phyloP scores from a whole-genome alignment of 2,329 filamentous ascomycete genomes.

The Acrocalymma vagum region DNA sequence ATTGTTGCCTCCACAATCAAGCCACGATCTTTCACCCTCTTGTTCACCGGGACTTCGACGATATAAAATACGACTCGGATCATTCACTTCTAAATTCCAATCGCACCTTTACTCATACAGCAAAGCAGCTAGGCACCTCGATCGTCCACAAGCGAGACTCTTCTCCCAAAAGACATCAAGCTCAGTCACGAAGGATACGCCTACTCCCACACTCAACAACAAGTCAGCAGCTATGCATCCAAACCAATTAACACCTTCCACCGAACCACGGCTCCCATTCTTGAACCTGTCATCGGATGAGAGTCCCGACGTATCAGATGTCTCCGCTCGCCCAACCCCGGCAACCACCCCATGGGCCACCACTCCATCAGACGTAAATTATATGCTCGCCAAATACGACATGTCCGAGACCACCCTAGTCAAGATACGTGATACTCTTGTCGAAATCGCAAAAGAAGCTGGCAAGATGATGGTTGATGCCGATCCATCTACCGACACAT shows the following conservation, averaged over 20 bases:
- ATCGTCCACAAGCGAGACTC: too few relatives aligned
- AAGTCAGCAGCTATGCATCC: not conserved
- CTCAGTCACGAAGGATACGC: not conserved
- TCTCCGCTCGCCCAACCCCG: slow-evolving; percentile 14
- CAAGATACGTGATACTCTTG: slow-evolving; percentile 25
- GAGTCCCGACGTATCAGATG: slow-evolving; percentile 11
- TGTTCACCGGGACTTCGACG: too few relatives aligned
- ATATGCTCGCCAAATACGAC: slow-evolving; percentile 22
- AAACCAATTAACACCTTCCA: not conserved
- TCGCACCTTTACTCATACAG: not conserved
- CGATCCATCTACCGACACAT: slow-evolving; percentile 31
- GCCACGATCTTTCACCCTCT: too few relatives aligned
- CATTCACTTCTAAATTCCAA: too few relatives aligned
- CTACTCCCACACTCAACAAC: not conserved
- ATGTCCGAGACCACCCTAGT: slow-evolving; percentile 20
- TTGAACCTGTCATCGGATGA: too few relatives aligned
- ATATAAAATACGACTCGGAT: too few relatives aligned
- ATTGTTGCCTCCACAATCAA: too few relatives aligned
- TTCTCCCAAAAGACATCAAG: not conserved
- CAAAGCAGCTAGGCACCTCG: too few relatives aligned
- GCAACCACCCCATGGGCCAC: slow-evolving; percentile 13
- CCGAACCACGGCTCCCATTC: not conserved
- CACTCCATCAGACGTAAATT: slow-evolving; percentile 20
- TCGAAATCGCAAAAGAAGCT: slow-evolving; percentile 34
- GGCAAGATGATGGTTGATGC: slow-evolving; percentile 45